Percentiles rank a stretch among this genome's conserved stretches.
Evolutionary conservation across 2,329 filamentous ascomycete genomes (phyloP).

Genomic region (Aspergillus candidus): DNA sequence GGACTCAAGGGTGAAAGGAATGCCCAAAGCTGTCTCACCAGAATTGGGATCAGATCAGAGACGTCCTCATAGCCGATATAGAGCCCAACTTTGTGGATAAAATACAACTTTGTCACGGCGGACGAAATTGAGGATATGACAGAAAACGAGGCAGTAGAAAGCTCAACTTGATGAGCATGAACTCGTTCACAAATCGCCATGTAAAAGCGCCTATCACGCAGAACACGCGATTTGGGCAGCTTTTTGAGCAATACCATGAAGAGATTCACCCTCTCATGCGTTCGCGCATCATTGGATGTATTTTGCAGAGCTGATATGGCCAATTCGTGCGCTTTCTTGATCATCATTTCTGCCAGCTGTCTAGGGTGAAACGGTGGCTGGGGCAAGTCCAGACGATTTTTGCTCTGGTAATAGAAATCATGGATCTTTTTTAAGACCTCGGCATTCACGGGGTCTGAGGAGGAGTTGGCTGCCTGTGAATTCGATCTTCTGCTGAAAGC

Average conservation of each 20-base stretch:
- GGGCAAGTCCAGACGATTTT: constrained; percentile 61
- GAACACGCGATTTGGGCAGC: constrained; percentile 30
- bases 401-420: constrained; percentile 63
- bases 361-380: constrained; percentile 54
- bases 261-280: constrained; percentile 55
- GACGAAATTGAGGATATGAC: constrained; percentile 41
- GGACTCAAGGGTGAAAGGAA: constrained; percentile 76
- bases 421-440: constrained; percentile 56
- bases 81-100: constrained; percentile 28
- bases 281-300: constrained; percentile 32
- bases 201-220: constrained; percentile 32
- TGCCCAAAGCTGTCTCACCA: constrained; percentile 70
- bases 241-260: constrained; percentile 47
- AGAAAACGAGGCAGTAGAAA: constrained; percentile 29
- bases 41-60: constrained; percentile 55
- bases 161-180: constrained; percentile 14
- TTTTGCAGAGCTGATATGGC: constrained; percentile 28
- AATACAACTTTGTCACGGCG: constrained; percentile 40
- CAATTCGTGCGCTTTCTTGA: constrained; percentile 51
- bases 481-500: constrained; percentile 45
- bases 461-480: constrained; percentile 14
- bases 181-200: constrained; percentile 27
- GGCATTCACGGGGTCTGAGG: constrained; percentile 13
- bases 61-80: constrained; percentile 45
- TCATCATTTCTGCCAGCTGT: constrained; percentile 56